phyloP scores from a whole-genome alignment of 2,329 filamentous ascomycete genomes.

The Scedosporium aurantiacum region DNA sequence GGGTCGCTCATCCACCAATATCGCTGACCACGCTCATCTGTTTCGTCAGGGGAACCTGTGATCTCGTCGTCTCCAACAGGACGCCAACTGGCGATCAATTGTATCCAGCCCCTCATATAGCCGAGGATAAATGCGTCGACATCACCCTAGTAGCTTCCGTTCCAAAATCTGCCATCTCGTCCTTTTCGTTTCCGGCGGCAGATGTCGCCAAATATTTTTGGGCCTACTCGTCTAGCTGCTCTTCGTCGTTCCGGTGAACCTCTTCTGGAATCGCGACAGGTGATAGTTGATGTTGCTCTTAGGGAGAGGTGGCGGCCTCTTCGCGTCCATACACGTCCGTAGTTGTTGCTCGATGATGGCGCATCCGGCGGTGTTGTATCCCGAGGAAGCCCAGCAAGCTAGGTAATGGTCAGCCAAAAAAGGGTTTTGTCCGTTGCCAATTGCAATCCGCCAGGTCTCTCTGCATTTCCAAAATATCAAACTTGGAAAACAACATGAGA shows the following conservation, averaged over 20 bases:
- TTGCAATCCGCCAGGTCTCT: not conserved
- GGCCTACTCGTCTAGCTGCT: slow-evolving; percentile 17
- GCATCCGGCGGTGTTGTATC: slow-evolving; percentile 52
- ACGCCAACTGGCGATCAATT: too few species aligned
- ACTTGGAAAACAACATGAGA: not conserved
- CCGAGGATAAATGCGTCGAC: too few species aligned
- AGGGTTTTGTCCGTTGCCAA: not conserved
- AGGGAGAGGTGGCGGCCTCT: slow-evolving; percentile 34
- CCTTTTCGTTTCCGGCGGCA: too few species aligned
- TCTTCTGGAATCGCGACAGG: slow-evolving; percentile 64
- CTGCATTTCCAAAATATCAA: not conserved
- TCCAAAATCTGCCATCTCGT: too few species aligned
- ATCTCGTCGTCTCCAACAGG: too few species aligned
- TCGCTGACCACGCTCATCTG: not conserved
- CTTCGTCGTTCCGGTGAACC: slow-evolving; percentile 41
- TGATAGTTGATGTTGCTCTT: slow-evolving; percentile 90
- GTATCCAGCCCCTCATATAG: too few species aligned
- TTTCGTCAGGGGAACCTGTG: not conserved
- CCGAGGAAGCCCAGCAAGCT: slow-evolving; percentile 80
- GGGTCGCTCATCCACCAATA: not conserved
- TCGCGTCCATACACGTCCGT: slow-evolving; percentile 69
- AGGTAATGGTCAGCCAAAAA: slow-evolving; percentile 1
- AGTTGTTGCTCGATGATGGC: slow-evolving; percentile 48
- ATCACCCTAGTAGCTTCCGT: too few species aligned
- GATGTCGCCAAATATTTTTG: too few species aligned